Percentiles rank a stretch among this genome's conserved stretches.
Conservation (phyloP, 805 yeast genomes). For the Pichia occidentalis region DNA sequence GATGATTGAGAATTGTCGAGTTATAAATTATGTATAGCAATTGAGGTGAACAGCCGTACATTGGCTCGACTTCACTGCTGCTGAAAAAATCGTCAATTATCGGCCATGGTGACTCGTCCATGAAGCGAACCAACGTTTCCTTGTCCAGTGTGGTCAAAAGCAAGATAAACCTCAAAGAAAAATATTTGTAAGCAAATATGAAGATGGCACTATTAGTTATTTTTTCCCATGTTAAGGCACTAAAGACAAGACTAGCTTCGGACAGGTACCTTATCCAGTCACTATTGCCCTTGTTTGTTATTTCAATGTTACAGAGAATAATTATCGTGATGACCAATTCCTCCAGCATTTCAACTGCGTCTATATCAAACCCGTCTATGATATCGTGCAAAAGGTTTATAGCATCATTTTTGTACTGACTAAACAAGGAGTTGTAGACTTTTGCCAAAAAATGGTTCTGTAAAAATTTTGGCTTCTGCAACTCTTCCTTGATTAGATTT, state of each 20-base stretch:
- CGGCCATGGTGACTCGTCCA: constrained; percentile 22
- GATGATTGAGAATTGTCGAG: constrained; percentile 19
- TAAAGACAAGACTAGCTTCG: constrained; percentile 27
- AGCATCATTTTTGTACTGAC: constrained; percentile 27
- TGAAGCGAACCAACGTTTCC: constrained; percentile 15
- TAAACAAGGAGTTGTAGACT: constrained; percentile 12
- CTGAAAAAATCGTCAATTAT: constrained; percentile 22
- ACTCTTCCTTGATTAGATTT: constrained; percentile 21
- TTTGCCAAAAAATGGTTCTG: constrained; percentile 3
- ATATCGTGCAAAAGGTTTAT: constrained; percentile 24
- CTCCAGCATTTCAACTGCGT: constrained; percentile 20
- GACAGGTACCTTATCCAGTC: constrained; percentile 28
- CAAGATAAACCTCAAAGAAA: constrained; percentile 27
- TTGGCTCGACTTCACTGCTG: constrained; percentile 24
- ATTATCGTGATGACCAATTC: constrained; percentile 27
- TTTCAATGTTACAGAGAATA: constrained; percentile 28
- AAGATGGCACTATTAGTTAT: constrained; percentile 22
- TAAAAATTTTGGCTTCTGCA: constrained; percentile 1
- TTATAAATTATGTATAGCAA: constrained; percentile 22
- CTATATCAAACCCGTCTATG: constrained; percentile 21
- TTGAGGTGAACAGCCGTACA: constrained; percentile 32
- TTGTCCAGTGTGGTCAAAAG: constrained; percentile 23
- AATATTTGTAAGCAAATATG: constrained; percentile 28
- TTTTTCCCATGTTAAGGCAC: constrained; percentile 17
- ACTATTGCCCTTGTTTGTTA: constrained; percentile 24